Base-by-base conservation (phyloP, 1,139 yeast genomes). In the Petasospora fabianii region DNA sequence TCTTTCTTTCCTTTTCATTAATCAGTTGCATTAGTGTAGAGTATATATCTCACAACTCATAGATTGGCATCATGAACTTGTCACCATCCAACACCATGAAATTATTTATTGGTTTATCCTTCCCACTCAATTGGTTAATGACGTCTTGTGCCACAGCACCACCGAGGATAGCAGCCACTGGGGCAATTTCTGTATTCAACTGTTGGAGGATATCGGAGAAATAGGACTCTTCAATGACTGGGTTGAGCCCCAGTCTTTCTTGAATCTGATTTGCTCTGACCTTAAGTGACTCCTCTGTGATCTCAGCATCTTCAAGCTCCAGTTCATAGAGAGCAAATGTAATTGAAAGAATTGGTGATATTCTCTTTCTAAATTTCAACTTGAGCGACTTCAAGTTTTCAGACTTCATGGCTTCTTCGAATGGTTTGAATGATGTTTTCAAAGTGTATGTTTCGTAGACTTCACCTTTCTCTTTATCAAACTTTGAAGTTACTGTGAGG, bases 111-210 rank as follows among this genome's bases (percentile, higher is more conserved):
- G 97, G 96, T 38, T 80, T 72, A 50, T 85, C 90, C 51, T 81
- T 79, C 49, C 75, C 75, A 37, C 95, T 83, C 42, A 92, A 65
- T 39, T 73, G 79, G 60, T 92, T 95, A 32, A 92, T 84, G 9
- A 88, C 83, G 58, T 92, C 97, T 61, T 92, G 99, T 2, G 95
- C 86, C 27, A 92, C 63, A 3, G 86, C 73, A 1, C 98, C 98
- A 9, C 98, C 98, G 9, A 92, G 56, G 2, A 92, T 76, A 0
- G 98, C 95, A 9, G 95, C 80, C 0, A 83, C 80, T 0, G 97
- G 96, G 3, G 92, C 73, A 48, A 85, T 75, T 56, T 92, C 95
- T 1, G 86, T 68, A 43, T 71, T 75, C 6, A 75, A 73, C 50
- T 82, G 86, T 21, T 56, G 61, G 2, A 68, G 54, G 34, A 83